Evolutionary conservation across 176 grass and related monocot species (phyloP).

Genomic region (Oryza rufipogon): DNA sequence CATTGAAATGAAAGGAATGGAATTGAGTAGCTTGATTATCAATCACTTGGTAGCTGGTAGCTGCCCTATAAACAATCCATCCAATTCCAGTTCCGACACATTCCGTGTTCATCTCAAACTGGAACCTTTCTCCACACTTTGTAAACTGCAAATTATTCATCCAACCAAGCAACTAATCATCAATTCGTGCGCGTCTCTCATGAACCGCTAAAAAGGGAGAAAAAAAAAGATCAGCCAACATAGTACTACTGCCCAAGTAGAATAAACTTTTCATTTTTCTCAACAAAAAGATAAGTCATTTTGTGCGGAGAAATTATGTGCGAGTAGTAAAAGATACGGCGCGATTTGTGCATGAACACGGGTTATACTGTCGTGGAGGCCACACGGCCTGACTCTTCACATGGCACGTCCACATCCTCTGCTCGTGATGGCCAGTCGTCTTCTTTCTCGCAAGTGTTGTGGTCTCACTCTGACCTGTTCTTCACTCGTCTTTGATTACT

Average conservation of each 20-base stretch:
- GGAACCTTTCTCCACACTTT: background rate
- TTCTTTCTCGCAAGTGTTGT: background rate
- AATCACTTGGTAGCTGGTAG: background rate
- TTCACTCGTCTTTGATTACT: background rate
- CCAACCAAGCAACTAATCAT: background rate
- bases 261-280: background rate
- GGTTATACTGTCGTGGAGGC: slow-evolving; percentile 46
- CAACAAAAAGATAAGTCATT: background rate
- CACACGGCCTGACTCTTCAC: slow-evolving; percentile 35
- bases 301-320: background rate
- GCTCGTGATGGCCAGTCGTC: slow-evolving; percentile 36
- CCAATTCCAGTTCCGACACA: background rate
- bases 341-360: background rate
- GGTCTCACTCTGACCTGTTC: slow-evolving; percentile 26
- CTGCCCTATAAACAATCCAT: background rate
- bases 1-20: slow-evolving; percentile 5
- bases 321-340: background rate
- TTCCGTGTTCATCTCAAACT: background rate
- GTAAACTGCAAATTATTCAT: background rate
- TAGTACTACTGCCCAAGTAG: background rate
- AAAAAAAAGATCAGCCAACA: background rate
- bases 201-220: too few species aligned
- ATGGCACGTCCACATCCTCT: background rate
- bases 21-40: slow-evolving; percentile 7
- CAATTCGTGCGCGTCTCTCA: too few species aligned